Conservation (phyloP, 2,329 filamentous ascomycete species). For the Aspergillus novoparasiticus region DNA sequence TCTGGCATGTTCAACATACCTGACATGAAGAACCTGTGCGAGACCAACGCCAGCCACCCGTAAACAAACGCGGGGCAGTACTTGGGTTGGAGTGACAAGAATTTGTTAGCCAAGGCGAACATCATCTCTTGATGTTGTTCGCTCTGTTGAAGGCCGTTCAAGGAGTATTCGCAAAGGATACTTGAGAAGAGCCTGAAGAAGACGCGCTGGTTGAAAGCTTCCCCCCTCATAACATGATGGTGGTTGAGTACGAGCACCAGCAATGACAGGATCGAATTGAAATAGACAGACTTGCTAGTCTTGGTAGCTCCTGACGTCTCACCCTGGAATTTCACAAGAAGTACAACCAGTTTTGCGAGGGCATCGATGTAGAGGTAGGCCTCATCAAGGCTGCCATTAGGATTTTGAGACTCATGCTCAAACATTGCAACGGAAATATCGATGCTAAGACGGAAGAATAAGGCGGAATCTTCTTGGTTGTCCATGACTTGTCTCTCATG, state of each 20-base stretch:
- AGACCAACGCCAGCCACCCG: conserved; percentile 78
- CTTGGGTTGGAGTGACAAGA: conserved; percentile 73
- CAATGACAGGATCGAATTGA: conserved; percentile 78
- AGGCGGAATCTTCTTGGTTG: conserved; percentile 72
- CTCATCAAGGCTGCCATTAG: conserved; percentile 62
- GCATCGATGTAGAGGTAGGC: conserved; percentile 73
- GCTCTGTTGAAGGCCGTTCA: conserved; percentile 59
- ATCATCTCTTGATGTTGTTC: conserved; percentile 70
- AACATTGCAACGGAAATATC: conserved; percentile 78
- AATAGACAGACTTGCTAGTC: conserved; percentile 67
- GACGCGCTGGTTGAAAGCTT: conserved; percentile 81
- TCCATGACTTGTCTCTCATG: conserved; percentile 73
- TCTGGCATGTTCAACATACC: conserved; percentile 69
- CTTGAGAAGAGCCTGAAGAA: conserved; percentile 90
- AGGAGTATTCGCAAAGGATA: conserved; percentile 73
- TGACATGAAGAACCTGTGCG: conserved; percentile 84
- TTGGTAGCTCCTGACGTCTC: conserved; percentile 62
- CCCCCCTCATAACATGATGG: conserved; percentile 78
- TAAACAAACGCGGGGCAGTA: conserved; percentile 82
- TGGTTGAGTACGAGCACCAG: conserved; percentile 79
- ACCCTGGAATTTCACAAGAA: conserved; percentile 72
- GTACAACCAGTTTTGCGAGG: conserved; percentile 75
- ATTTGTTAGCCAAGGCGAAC: conserved; percentile 68
- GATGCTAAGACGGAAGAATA: conserved; percentile 79
- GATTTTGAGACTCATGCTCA: conserved; percentile 67